phyloP scores from a whole-genome alignment of 176 grass and related monocot species.

The Elaeis guineensis region DNA sequence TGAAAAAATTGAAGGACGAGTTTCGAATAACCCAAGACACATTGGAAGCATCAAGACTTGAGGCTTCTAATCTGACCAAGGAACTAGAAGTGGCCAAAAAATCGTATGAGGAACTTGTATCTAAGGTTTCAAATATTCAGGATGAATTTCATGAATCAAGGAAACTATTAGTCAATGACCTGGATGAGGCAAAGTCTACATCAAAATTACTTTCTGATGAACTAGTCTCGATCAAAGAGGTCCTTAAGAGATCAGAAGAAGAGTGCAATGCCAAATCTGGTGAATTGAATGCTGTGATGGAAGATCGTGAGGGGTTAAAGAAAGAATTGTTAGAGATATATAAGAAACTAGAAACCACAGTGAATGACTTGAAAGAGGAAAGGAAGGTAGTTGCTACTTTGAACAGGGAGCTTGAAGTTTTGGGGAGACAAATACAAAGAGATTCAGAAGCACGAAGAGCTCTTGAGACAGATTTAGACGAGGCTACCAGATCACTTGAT shows the following conservation, averaged over 20 bases:
- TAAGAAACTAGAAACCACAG: conserved; percentile 75
- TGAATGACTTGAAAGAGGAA: conserved; percentile 77
- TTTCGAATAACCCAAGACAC: conserved; percentile 52
- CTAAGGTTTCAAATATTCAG: conserved; percentile 59
- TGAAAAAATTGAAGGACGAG: conserved; percentile 51
- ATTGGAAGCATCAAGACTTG: conserved; percentile 41
- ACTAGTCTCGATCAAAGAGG: conserved; percentile 60
- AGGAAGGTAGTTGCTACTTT: conserved; percentile 53
- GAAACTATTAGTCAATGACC: conserved; percentile 39
- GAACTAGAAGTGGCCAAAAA: conserved; percentile 58
- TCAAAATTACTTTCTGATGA: conserved; percentile 64
- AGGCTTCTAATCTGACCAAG: conserved; percentile 50
- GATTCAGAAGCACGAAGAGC: conserved; percentile 74
- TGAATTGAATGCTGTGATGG: conserved; percentile 43
- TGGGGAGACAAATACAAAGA: conserved; percentile 53
- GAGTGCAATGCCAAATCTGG: conserved; percentile 46
- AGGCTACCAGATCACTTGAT: conserved; percentile 88
- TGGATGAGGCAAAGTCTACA: conserved; percentile 64
- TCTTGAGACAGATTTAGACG: conserved; percentile 76
- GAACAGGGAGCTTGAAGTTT: conserved; percentile 73
- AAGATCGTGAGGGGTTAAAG: conserved; percentile 69
- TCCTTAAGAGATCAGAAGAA: conserved; percentile 50
- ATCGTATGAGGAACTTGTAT: conserved; percentile 51
- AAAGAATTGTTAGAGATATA: conserved; percentile 72
- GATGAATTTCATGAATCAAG: conserved; percentile 48